phyloP scores from a whole-genome alignment of 2,329 filamentous ascomycete species.

The Venturia nashicola region DNA sequence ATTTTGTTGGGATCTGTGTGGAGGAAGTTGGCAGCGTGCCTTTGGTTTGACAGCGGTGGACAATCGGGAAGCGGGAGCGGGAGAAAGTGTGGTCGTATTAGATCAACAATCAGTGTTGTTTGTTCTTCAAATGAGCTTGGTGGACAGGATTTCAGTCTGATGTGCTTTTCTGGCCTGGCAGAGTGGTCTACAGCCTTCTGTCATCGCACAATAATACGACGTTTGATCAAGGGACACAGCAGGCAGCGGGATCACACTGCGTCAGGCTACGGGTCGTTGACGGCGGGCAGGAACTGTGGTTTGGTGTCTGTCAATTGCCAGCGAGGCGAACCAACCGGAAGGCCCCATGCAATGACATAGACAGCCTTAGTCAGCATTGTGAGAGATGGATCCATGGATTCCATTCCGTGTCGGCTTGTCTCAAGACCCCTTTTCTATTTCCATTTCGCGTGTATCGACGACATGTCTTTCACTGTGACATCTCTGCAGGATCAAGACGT shows the following conservation, averaged over 20 bases:
- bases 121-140: background rate
- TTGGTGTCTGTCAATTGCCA: background rate
- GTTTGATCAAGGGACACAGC: background rate
- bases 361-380: background rate
- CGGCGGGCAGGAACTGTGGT: background rate
- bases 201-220: background rate
- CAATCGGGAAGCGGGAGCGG: background rate
- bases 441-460: background rate
- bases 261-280: background rate
- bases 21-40: background rate
- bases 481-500: slow-evolving; percentile 5
- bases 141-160: background rate
- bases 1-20: background rate
- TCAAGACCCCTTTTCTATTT: background rate
- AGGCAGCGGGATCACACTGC: background rate
- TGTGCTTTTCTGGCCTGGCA: background rate
- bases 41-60: background rate
- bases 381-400: too few relatives aligned
- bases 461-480: background rate
- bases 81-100: background rate
- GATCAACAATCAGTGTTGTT: background rate
- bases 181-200: background rate
- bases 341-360: background rate
- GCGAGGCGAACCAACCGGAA: background rate
- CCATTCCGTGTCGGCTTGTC: too few relatives aligned